Evolutionary conservation across 495 filamentous ascomycete genomes (phyloP), one percentile per base, ranked within the genome.

Genomic region (Achaetomiella virescens): DNA sequence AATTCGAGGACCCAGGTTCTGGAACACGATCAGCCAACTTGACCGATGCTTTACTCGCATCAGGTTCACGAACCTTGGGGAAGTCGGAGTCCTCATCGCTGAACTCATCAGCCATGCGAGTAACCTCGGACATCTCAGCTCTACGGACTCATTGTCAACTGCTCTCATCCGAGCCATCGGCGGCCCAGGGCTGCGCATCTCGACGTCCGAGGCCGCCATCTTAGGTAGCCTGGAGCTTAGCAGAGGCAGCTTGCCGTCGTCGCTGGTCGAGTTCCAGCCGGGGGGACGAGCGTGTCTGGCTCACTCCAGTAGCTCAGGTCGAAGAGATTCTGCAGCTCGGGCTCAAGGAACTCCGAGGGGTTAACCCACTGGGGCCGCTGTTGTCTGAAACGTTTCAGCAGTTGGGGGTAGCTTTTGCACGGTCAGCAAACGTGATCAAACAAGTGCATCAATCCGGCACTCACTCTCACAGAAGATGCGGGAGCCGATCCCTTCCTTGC

Each of bases 261-360:
- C 79, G 17, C 77, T 72, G 3, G 89, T 58, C 6, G 66, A 70
- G n/a, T 75, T 78, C 71, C 80, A 88, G 17, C 87, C 89, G 9
- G 77, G 2, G 86, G 87, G 24, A 90, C 68, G 44, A 72, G 65
- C 25, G 83, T 48, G 7, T 52, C 78, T 1, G 65, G 61, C 37
- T 80, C 76, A 6, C 67, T 58, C 59, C 84, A 79, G 54, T 85
- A 80, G 62, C 80, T 80, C 59, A 91, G 65, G 11, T 84, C 78
- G 61, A 96, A 96, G 11, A 95, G 65, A 41, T 79, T 78, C 48
- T 88, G 83, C 17, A 91, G 73, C 8, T 66, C 64, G 0, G 80
- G 69, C 1, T 80, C 72, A 12, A 78, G 71, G 48, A 73, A 77
- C 40, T 60, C 74, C 14, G 65, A 60, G 22, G 78, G 76, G 44